Conservation (phyloP, 2,329 filamentous ascomycete species). For the Exserohilum turcica region DNA sequence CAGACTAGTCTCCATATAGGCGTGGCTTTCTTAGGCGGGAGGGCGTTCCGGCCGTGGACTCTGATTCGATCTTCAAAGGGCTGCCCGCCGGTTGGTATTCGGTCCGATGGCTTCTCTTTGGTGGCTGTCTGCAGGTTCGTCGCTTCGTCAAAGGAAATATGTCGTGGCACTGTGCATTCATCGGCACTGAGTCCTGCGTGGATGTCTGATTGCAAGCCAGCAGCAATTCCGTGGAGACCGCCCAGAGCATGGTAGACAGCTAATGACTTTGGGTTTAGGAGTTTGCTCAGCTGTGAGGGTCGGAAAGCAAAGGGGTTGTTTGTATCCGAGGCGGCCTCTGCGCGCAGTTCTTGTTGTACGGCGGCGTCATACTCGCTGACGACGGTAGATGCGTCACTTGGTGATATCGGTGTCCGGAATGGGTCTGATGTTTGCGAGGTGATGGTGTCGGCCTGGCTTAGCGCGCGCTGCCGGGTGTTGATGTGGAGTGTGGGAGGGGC, state of each 20-base stretch:
- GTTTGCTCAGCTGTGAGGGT: conserved; percentile 59
- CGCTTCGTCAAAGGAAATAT: conserved; percentile 58
- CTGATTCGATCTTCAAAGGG: conserved; percentile 62
- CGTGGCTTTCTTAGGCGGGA: conserved; percentile 68
- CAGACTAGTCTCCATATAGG: conserved; percentile 66
- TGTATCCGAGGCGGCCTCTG: conserved; percentile 32
- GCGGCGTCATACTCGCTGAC: conserved; percentile 38
- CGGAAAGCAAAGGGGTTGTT: conserved; percentile 61
- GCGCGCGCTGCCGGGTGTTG: conserved; percentile 32
- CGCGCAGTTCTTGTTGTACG: conserved; percentile 34
- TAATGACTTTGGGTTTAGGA: conserved; percentile 58
- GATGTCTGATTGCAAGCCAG: conserved; percentile 57
- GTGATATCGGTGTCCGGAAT: conserved; percentile 31
- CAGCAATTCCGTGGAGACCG: conserved; percentile 59
- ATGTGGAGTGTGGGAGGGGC: conserved; percentile 34
- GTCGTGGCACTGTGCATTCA: conserved; percentile 54
- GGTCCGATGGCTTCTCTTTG: conserved; percentile 24
- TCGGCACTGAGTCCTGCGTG: conserved; percentile 57
- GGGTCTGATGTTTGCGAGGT: conserved; percentile 33
- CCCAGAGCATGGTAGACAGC: conserved; percentile 58
- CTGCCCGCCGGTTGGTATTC: conserved; percentile 22
- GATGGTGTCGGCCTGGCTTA: conserved; percentile 34
- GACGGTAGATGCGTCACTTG: conserved; percentile 31
- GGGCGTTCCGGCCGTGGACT: conserved; percentile 64
- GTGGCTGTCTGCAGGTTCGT: conserved; percentile 42